A percentile compares a stretch with the other conserved stretches of the same genome.
Evolutionary conservation across 164 flowering plant genomes (phyloP).

Genomic region (Sedum album): DNA sequence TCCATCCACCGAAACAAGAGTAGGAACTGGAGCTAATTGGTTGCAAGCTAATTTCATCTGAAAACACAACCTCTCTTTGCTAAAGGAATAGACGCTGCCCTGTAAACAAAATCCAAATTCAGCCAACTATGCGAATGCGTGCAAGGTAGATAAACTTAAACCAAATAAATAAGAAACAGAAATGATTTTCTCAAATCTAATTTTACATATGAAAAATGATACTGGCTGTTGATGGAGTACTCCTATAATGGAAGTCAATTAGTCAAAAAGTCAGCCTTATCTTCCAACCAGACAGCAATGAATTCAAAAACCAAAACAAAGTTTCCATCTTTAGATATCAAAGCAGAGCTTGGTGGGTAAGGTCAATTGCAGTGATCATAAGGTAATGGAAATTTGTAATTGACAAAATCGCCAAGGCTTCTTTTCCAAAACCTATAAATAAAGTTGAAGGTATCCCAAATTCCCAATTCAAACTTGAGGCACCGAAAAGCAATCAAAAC

Average conservation of each 20-base stretch:
- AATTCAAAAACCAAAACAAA: background rate
- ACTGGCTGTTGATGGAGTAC: background rate
- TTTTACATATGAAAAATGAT: background rate
- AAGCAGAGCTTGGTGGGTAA: background rate
- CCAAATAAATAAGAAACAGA: background rate
- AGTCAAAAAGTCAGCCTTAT: slow-evolving; percentile 4
- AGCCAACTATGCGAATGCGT: background rate
- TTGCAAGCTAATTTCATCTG: slow-evolving; percentile 41
- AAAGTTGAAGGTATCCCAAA: background rate
- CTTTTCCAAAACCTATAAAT: background rate
- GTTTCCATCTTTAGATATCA: background rate
- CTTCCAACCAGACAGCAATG: background rate
- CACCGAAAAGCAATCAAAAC: background rate
- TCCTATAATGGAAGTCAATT: background rate
- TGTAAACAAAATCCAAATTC: slow-evolving; percentile 14
- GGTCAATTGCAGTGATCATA: background rate
- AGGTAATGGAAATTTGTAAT: background rate
- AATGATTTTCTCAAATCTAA: background rate
- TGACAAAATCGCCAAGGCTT: background rate
- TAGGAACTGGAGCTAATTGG: slow-evolving; percentile 28
- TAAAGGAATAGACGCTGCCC: slow-evolving; percentile 40
- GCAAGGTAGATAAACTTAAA: no score
- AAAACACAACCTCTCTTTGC: slow-evolving; percentile 29
- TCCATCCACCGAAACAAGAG: slow-evolving; percentile 45
- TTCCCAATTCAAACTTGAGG: background rate